Evolutionary conservation across 768 basidiomycete species (phyloP), one percentile per base, ranked within the genome.

Genomic region (Antrodiella citrinella): DNA sequence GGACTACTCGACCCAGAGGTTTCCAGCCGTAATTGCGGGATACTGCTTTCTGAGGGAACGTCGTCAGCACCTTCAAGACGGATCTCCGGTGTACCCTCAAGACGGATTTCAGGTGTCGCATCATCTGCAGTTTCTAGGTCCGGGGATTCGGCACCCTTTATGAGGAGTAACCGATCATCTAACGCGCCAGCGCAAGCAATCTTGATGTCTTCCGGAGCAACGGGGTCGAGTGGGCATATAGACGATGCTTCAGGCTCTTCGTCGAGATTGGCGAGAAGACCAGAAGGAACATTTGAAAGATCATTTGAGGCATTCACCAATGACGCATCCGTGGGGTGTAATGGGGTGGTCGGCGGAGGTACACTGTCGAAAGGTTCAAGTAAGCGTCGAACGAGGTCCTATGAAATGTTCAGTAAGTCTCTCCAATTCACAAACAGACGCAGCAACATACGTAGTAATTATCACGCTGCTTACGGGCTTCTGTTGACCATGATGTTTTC

Each of bases 311-410:
- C 72, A 43, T 70, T 66, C 18, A 76, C 58, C 25, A 86, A 59
- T 1, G 70, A 67, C 4, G 66, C 67, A 55, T 87, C 84, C n/a
- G 64, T 62, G 45, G 67, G 53, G 3, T 64, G 60, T 21, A 69
- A 64, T 9, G 72, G 71, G 3, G 54, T 61, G 4, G 69, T 65
- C 3, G 77, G 75, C 1, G 71, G 56, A 21, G 76, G 70, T 18
- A 76, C 61, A 3, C 62, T 58, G 9, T 68, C 62, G 42, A 86
- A 72, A 2, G 82, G 83, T 44, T 71, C 62, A 7, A 89, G 65
- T 45, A 89, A 67, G 22, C 81, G 77, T 47, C 73, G 77, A 24
- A 87, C 76, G 53, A 90, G 78, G 54, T 84, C 84, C 87, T 90
- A 55, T 2, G 22, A 22, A 24, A 26, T 46, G 58, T 51, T 61